Evolutionary conservation across 257 asterid species (phyloP), one percentile per base, ranked within the genome.

Genomic region (Lantana camara): DNA sequence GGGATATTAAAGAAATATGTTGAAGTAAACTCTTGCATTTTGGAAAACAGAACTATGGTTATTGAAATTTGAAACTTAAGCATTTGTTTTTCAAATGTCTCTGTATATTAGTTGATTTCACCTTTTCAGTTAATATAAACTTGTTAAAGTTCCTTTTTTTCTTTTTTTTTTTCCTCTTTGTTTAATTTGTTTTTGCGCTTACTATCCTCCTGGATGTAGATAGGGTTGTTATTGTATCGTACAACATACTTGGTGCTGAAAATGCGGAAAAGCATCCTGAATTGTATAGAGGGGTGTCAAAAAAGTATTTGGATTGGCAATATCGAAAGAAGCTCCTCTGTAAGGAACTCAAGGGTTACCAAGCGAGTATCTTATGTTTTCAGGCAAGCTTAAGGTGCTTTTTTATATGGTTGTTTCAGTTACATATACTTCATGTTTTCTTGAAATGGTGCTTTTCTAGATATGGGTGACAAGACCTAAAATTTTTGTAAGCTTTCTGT

Each of bases 171-270:
- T 2, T 27, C 5, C 5, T 27, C 32, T 27, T 5, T 27, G 14
- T 35, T 54, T 42, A n/a, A n/a, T n/a, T n/a, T 41, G 15, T 42
- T 68, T 75, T 29, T 65, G 17, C 30, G 14, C 17, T 48, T 16
- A 23, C 3, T 22, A 21, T 54, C 9, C 21, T 51, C 48, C 24
- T 52, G 68, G 50, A 50, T 62, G 74, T 86, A 91, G 97, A 89
- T 64, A 75, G 83, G 64, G 49, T 81, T 53, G 80, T 86, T 48
- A 58, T 91, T 70, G 78, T 86, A 63, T 86, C 95, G 7, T 89
- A 91, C 73, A 91, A 91, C 74, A 66, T 91, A 73, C 83, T 91
- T 70, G 98, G 95, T 4, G 95, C 75, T 30, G 83, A 80, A 46
- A 91, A 91, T 78, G 88, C 89, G 17, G 41, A 56, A 46, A 80